Conservation (phyloP, 2,329 filamentous ascomycete genomes). For the Chaetomium olivaceum region DNA sequence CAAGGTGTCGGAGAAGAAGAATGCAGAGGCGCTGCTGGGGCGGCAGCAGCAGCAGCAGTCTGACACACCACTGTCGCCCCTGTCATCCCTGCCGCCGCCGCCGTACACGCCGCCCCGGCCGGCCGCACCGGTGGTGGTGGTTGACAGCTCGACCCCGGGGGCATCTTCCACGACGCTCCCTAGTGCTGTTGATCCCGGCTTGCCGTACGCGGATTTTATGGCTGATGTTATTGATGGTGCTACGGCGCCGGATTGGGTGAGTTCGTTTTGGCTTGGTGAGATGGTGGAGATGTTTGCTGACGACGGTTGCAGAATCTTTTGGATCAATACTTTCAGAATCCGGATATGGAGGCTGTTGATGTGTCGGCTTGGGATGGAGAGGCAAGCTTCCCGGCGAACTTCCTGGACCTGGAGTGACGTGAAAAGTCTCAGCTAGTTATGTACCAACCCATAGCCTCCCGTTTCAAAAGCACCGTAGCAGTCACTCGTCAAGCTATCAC, state of each 20-base stretch:
- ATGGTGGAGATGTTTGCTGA: not conserved
- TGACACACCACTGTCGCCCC: too few relatives aligned
- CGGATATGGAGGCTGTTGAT: not conserved
- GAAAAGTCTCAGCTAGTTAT: not conserved
- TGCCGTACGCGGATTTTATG: conserved; percentile 8
- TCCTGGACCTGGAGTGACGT: not conserved
- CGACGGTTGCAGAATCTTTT: conserved; percentile 1
- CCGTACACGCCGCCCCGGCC: too few relatives aligned
- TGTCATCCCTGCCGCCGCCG: too few relatives aligned
- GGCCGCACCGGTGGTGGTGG: not conserved
- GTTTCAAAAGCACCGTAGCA: too few relatives aligned
- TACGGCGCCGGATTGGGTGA: conserved; percentile 4
- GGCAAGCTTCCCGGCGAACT: not conserved
- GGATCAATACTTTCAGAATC: conserved; percentile 12
- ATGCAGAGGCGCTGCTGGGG: not conserved
- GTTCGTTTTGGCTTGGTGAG: not conserved
- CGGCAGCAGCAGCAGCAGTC: not conserved
- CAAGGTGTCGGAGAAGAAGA: conserved; percentile 12
- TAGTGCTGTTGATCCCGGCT: not conserved
- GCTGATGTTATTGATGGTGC: conserved; percentile 6
- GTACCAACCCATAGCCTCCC: too few relatives aligned
- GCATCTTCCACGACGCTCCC: not conserved
- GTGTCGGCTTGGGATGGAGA: not conserved
- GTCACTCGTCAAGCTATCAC: not conserved
- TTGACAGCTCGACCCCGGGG: not conserved